Conservation (phyloP, 129 eudicot species). For the Erigeron canadensis region DNA sequence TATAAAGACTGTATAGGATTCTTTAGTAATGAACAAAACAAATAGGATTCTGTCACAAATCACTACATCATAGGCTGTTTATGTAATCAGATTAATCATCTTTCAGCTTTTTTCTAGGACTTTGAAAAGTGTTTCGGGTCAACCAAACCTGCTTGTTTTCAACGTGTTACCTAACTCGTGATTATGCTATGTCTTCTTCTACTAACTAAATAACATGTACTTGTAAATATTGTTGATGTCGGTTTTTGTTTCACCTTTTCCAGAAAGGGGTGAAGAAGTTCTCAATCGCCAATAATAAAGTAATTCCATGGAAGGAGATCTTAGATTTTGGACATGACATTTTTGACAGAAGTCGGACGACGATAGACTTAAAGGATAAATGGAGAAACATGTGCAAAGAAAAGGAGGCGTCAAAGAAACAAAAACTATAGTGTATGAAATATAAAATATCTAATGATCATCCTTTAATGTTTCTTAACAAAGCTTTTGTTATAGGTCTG, state of each 20-base stretch:
- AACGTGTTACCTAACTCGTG: not conserved
- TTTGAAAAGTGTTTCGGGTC: not conserved
- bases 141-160: not conserved
- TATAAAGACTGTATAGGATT: no score
- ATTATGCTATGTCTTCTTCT: no score
- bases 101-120: not conserved
- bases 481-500: not conserved
- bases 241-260: conserved; percentile 14
- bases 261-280: conserved; percentile 60
- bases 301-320: conserved; percentile 68
- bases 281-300: conserved; percentile 25
- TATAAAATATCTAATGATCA: not conserved
- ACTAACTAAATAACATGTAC: no score
- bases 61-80: no score
- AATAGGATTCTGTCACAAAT: no score
- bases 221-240: not conserved
- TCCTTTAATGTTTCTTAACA: conserved; percentile 1
- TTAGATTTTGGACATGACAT: conserved; percentile 55
- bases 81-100: no score
- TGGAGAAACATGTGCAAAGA: conserved; percentile 82
- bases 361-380: conserved; percentile 73
- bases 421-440: conserved; percentile 14
- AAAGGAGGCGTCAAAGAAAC: conserved; percentile 30
- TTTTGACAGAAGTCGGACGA: conserved; percentile 54
- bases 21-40: no score